These are phyloP conservation scores for Metschnikowia shivogae DNA, from an alignment of 805 yeast species.

Conservation along the genomic window DNA sequence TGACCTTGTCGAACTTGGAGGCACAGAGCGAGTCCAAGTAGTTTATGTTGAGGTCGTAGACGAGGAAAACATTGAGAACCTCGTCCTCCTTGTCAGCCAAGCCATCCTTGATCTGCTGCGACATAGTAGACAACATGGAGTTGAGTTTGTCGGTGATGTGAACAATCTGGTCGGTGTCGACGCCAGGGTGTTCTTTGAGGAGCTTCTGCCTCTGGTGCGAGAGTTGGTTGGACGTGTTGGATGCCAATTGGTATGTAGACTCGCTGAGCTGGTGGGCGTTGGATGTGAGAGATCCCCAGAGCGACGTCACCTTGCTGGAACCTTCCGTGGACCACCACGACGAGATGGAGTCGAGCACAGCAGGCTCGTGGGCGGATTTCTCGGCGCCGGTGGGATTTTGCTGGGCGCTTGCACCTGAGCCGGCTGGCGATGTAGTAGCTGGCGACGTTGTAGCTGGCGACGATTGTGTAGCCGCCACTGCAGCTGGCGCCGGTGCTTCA, in stretches of 20 bases:
- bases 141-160: constrained; percentile 29
- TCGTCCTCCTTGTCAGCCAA: constrained; percentile 53
- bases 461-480: too few species aligned
- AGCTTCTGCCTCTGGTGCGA: constrained; percentile 38
- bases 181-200: constrained; percentile 22
- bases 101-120: constrained; percentile 46
- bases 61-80: constrained; percentile 40
- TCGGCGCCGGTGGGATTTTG: background rate
- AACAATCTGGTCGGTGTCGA: constrained; percentile 26
- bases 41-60: constrained; percentile 58
- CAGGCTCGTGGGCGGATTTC: background rate
- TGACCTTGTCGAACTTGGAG: constrained; percentile 55
- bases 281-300: constrained; percentile 65
- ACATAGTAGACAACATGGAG: constrained; percentile 33
- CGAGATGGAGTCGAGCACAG: constrained; percentile 48
- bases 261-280: constrained; percentile 48
- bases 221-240: constrained; percentile 39
- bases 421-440: too few species aligned
- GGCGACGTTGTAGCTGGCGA: too few species aligned
- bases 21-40: constrained; percentile 46
- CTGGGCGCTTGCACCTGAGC: too few species aligned
- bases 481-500: too few species aligned
- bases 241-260: constrained; percentile 48
- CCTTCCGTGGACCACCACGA: constrained; percentile 77
- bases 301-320: constrained; percentile 55